Evolutionary conservation across 192 early-diverging fungal species (phyloP).

Genomic region (Dissophora ornata): DNA sequence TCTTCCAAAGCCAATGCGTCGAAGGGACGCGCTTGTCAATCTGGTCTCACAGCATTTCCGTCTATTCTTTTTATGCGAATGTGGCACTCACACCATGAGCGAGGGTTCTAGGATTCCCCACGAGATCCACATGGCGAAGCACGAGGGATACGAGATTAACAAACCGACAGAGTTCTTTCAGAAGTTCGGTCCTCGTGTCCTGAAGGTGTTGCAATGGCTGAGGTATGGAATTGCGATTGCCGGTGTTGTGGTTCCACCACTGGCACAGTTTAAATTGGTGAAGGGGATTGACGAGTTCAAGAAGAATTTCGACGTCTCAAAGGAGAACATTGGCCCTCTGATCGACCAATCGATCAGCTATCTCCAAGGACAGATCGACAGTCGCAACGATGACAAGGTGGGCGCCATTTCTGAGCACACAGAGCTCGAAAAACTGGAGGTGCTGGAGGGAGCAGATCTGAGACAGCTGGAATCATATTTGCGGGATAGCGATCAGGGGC

Average conservation of each 20-base stretch:
- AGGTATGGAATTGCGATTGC: not conserved
- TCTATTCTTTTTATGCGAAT: conserved; percentile 18
- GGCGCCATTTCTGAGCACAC: not conserved
- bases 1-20: not conserved
- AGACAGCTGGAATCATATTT: conserved; percentile 1
- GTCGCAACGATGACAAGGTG: too few species aligned
- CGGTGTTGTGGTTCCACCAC: not conserved
- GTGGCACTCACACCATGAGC: not conserved
- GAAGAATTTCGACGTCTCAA: too few species aligned
- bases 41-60: not conserved
- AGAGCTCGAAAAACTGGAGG: not conserved
- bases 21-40: not conserved
- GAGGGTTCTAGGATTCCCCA: not conserved
- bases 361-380: too few species aligned
- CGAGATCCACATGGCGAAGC: conserved; percentile 5
- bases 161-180: conserved; percentile 11
- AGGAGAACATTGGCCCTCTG: too few species aligned
- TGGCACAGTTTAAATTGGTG: not conserved
- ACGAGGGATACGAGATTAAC: conserved; percentile 9
- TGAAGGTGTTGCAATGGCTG: not conserved
- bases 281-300: too few species aligned
- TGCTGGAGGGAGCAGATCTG: conserved; percentile 12
- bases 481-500: not conserved
- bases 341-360: too few species aligned
- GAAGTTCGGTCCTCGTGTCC: not conserved